Base-by-base conservation (phyloP, 2,329 filamentous ascomycete genomes). In the Ophiosphaerella korrae region DNA sequence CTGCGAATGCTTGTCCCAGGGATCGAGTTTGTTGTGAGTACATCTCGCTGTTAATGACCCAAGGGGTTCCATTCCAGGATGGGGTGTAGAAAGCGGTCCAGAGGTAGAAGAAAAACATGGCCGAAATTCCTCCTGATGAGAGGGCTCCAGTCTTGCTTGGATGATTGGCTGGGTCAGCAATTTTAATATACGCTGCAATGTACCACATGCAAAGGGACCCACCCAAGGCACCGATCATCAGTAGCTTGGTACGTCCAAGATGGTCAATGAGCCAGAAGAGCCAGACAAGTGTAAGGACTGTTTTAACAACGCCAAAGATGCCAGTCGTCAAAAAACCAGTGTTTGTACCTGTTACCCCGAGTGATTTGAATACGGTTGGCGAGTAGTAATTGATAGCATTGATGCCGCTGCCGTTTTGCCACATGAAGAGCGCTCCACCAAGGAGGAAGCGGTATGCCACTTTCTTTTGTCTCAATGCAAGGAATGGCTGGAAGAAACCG, bases 361-460 rank as follows among this genome's bases (percentile, higher is more conserved):
- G 82, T 13, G 79, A 82, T 51, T 80, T 80, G 78, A 91, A 90
- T 7, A 90, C 82, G 0, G 83, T 87, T 0, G 88, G 87, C 1
- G 78, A 90, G 75, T 90, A 91, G 77, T 90, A 91, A 75, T 89
- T 86, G 43, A 86, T 67, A 23, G 88, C 88, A 61, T 91, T 90
- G 76, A 92, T 91, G 2, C 88, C 88, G 2, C 78, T 81, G 42
- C 86, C 86, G 61, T 93, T 93, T 73, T 93, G 89, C 80, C 86
- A 90, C 45, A 92, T 77, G 77, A 92, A 92, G n/a, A 93, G 80
- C 63, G 89, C 82, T 50, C 83, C 82, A 35, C 89, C 89, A 6
- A 92, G 79, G 70, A 90, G 83, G 74, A 93, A 85, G 36, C 89
- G 84, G 79, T 85, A 90, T 60, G 84, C 83, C 12, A 89, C 82